Conservation (phyloP, 2,329 filamentous ascomycete genomes). For the Amylocarpus encephaloides region DNA sequence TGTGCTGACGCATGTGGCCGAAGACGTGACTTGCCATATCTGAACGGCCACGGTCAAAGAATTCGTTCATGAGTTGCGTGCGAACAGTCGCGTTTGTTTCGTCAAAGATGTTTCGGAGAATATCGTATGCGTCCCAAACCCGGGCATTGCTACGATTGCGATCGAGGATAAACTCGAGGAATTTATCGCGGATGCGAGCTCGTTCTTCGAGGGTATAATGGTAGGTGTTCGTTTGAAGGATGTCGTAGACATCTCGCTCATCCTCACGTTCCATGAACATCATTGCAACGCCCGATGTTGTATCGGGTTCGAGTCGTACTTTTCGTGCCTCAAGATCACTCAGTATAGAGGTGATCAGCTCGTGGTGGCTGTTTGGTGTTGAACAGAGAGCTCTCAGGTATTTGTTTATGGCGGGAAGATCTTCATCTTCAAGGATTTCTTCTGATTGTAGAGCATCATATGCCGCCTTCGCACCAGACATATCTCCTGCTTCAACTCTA, state of each 20-base stretch:
- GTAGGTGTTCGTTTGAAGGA: constrained; percentile 69
- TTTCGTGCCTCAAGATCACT: constrained; percentile 66
- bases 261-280: constrained; percentile 72
- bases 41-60: constrained; percentile 69
- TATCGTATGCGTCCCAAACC: constrained; percentile 59
- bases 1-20: constrained; percentile 84
- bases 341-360: constrained; percentile 65
- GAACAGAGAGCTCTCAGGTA: constrained; percentile 65
- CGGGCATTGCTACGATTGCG: constrained; percentile 53
- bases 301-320: constrained; percentile 64
- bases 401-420: constrained; percentile 59
- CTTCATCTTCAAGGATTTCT: constrained; percentile 48
- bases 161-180: constrained; percentile 65
- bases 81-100: constrained; percentile 61
- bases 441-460: constrained; percentile 57
- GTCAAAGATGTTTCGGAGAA: constrained; percentile 58
- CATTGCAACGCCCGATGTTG: constrained; percentile 65
- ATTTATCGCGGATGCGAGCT: constrained; percentile 54
- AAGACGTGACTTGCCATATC: constrained; percentile 87
- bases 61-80: constrained; percentile 69
- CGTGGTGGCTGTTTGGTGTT: constrained; percentile 59
- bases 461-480: constrained; percentile 61
- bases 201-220: constrained; percentile 67
- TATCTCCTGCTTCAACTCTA: constrained; percentile 64
- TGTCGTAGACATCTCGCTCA: constrained; percentile 70